These are phyloP conservation scores for Verticillium alfalfae DNA, from an alignment of 2,329 filamentous ascomycete genomes.

Conservation along the genomic window DNA sequence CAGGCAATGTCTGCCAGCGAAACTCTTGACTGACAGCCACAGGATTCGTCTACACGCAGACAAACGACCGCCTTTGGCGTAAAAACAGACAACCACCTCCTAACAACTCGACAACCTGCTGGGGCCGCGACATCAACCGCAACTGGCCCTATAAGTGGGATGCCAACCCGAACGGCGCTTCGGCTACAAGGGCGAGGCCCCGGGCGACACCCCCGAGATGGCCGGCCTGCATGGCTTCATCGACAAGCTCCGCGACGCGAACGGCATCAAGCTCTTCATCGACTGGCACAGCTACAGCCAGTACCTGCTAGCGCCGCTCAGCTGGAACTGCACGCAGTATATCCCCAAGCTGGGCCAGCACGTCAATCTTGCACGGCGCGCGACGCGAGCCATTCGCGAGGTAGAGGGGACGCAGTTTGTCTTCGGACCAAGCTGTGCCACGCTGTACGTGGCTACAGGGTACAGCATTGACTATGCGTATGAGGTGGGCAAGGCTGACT, in stretches of 20 bases:
- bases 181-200: slow-evolving; percentile 32
- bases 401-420: slow-evolving; percentile 22
- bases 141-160: slow-evolving; percentile 48
- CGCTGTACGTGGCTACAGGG: slow-evolving; percentile 26
- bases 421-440: slow-evolving; percentile 28
- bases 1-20: slow-evolving; percentile 16
- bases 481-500: slow-evolving; percentile 19
- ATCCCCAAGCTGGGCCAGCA: slow-evolving; percentile 31
- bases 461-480: slow-evolving; percentile 20
- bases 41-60: slow-evolving; percentile 42
- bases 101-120: slow-evolving; percentile 23
- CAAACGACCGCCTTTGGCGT: slow-evolving; percentile 39
- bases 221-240: slow-evolving; percentile 30
- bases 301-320: slow-evolving; percentile 34
- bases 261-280: slow-evolving; percentile 38
- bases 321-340: slow-evolving; percentile 33
- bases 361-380: slow-evolving; percentile 18
- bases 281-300: slow-evolving; percentile 42
- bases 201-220: slow-evolving; percentile 39
- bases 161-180: slow-evolving; percentile 34
- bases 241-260: slow-evolving; percentile 20
- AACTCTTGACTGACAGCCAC: not conserved
- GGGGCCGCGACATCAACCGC: slow-evolving; percentile 48
- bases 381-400: slow-evolving; percentile 4
- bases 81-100: slow-evolving; percentile 41